phyloP scores from a whole-genome alignment of 208 protist genomes.

The Lotmaria passim region DNA sequence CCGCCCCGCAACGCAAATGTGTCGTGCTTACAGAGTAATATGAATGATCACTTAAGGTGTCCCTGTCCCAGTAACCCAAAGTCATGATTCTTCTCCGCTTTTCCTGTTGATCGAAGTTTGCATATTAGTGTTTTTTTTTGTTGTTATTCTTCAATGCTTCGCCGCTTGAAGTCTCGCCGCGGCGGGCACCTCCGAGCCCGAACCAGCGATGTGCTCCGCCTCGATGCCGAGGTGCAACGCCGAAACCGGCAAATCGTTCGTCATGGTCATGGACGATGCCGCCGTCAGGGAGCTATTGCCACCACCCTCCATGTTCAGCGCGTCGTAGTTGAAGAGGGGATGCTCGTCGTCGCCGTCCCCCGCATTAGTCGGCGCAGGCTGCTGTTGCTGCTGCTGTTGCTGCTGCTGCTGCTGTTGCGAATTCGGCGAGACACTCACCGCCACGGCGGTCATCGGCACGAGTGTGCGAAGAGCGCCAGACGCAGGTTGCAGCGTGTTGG shows the following conservation, averaged over 20 bases:
- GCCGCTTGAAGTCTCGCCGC: neutral
- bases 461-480: neutral
- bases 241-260: slow-evolving; percentile 9
- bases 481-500: slow-evolving; percentile 3
- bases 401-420: neutral
- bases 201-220: slow-evolving; percentile 13
- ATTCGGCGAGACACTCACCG: neutral
- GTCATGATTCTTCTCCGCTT: neutral
- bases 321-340: slow-evolving; percentile 11
- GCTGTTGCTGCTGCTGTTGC: neutral
- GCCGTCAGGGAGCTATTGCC: slow-evolving; percentile 14
- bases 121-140: neutral
- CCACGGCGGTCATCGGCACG: neutral
- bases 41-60: too few relatives aligned
- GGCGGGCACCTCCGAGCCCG: neutral
- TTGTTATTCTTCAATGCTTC: neutral
- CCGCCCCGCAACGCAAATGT: too few relatives aligned
- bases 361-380: neutral
- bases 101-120: neutral
- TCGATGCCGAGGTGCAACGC: slow-evolving; percentile 12
- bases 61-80: too few relatives aligned
- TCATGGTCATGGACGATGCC: slow-evolving; percentile 10
- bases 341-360: neutral
- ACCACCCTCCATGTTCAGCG: slow-evolving; percentile 17
- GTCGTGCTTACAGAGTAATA: too few relatives aligned